Evolutionary conservation across 306 rosid genomes (phyloP), one percentile per base, ranked within the genome.

Genomic region (Fragaria iinumae): DNA sequence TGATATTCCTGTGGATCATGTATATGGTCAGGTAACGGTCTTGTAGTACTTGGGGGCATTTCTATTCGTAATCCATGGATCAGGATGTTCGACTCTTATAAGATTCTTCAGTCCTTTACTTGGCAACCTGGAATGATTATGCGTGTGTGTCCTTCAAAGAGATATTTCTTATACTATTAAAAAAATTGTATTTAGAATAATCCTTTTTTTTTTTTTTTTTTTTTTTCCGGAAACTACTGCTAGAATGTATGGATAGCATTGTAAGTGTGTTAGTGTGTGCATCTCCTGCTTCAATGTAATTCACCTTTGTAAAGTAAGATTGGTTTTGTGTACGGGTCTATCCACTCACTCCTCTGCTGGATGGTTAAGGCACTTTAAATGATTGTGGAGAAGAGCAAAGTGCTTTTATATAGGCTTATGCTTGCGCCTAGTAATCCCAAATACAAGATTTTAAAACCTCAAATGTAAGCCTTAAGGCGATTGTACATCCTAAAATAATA

Each of bases 1-100:
- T 73, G 99, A 95, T 84, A 95, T 95, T 79, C 96, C 98, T 39
- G 99, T 95, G 81, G 99, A 95, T 88, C 99, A 95, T 76, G 99
- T 95, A 34, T 89, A 92, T 79, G 96, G 99, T 69, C 97, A 95
- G 99, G 99, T 92, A 88, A 80, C 6, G 72, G 8, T 63, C 13
- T 52, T 62, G 47, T 14, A 12, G 43, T 69, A 36, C 38, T 60
- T 82, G 1, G 20, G 55, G 43, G 53, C 23, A 48, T 29, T 34
- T 27, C 52, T 71, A 14, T 79, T 82, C 65, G 20, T 4, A 47
- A 20, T 62, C 62, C 7, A 48, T 13, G 2, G 41, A 76, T 25
- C 14, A 39, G 34, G 45, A 32, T 63, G 74, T 48, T 63, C 34
- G 52, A 74, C 27, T 59, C 70, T 59, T 36, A 50, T 13, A 44